Evolutionary conservation across 2,329 filamentous ascomycete species (phyloP), one percentile per base, ranked within the genome.

Genomic region (Curvularia lunata): DNA sequence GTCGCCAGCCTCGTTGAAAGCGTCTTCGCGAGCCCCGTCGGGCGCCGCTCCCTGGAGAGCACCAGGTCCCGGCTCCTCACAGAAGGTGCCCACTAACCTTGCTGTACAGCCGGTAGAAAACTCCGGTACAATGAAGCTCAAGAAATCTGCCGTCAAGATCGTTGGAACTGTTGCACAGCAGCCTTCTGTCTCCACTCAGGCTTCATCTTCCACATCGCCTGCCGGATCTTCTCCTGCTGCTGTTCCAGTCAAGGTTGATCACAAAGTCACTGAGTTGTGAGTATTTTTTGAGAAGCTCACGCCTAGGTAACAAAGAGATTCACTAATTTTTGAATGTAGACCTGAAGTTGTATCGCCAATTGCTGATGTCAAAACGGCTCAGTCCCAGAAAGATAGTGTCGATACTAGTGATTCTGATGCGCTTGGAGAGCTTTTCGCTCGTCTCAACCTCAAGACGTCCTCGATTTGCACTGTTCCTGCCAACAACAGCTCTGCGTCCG

Each of bases 91-190:
- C 32, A 57, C 47, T 54, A 69, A 69, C 37, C 56, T 70, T 3
- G 66, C 70, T 10, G 48, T 69, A 1, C 70, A 71, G 59, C 68
- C 70, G 46, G 54, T 65, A 1, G 56, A 63, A 4, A 48, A 52
- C 8, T 7, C 57, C 0, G 53, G 61, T 21, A 61, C 47, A 5
- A 43, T 73, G 37, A 71, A 62, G 49, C 57, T 74, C n/a, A 74
- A 73, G 58, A 75, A 72, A 58, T 54, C 57, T 1, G 62, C 67
- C 0, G 68, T 73, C 52, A 71, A 69, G 58, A 64, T 74, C 1
- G 67, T 71, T 6, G 41, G 66, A 16, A 53, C 64, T 30, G 65
- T 67, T 32, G 47, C 47, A 3, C 37, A 67, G 46, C 19, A 28
- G n/a, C 43, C 30, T 32, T 6, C 19, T 19, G 13, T 30, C 12